phyloP scores from a whole-genome alignment of 768 basidiomycete genomes.

The Collybia nuda region DNA sequence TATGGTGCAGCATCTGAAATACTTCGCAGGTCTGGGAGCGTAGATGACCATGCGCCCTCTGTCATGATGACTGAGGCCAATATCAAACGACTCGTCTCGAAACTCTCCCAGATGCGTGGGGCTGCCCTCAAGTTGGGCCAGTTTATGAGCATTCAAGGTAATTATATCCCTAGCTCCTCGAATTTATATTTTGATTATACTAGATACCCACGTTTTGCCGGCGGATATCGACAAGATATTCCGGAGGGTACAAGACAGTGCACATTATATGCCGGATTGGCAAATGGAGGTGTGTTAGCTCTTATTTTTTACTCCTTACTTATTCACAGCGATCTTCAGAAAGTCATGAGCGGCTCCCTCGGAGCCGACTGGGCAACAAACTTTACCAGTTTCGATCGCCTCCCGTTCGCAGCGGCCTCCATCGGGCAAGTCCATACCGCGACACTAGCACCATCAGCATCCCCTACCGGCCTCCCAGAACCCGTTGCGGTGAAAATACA shows the following conservation, averaged over 20 bases:
- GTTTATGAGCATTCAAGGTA: slow-evolving; percentile 94
- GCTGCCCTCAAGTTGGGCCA: slow-evolving; percentile 97
- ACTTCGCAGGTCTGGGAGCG: slow-evolving; percentile 61
- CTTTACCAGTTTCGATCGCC: slow-evolving; percentile 76
- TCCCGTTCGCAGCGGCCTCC: slow-evolving; percentile 94
- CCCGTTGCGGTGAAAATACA: slow-evolving; percentile 87
- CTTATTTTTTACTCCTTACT: not conserved
- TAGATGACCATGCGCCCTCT: slow-evolving; percentile 37
- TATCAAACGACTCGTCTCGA: slow-evolving; percentile 83
- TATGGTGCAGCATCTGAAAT: slow-evolving; percentile 90
- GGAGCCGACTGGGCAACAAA: slow-evolving; percentile 71
- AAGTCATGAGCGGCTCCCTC: slow-evolving; percentile 75
- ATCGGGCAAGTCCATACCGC: slow-evolving; percentile 95
- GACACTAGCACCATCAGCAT: slow-evolving; percentile 48
- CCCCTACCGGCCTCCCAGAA: slow-evolving; percentile 54
- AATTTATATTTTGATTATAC: not conserved
- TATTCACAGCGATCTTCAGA: slow-evolving; percentile 24
- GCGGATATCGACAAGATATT: slow-evolving; percentile 88
- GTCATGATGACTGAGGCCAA: slow-evolving; percentile 92
- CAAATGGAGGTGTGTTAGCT: slow-evolving; percentile 79
- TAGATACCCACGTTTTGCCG: slow-evolving; percentile 88
- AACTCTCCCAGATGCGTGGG: slow-evolving; percentile 93
- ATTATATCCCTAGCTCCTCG: not conserved
- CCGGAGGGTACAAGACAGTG: slow-evolving; percentile 88
- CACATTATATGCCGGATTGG: slow-evolving; percentile 99